Evolutionary conservation across 805 yeast species (phyloP).

Genomic region (Cyberlindnera nakhonratchasimensis): DNA sequence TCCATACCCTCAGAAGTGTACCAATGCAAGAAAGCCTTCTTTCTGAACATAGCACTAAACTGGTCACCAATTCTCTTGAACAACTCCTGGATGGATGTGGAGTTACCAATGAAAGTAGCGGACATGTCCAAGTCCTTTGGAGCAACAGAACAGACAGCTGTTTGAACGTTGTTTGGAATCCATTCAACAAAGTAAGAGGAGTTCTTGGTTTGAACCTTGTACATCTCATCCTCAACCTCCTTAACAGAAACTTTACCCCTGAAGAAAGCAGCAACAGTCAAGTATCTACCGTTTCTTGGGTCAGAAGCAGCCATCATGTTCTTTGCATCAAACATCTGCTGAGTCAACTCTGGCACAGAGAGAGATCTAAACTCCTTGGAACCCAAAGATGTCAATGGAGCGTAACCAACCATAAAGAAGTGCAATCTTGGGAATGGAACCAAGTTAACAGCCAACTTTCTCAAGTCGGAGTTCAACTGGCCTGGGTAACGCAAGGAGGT

Average conservation of each 20-base stretch:
- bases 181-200: slow-evolving; percentile 97
- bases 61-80: slow-evolving; percentile 97
- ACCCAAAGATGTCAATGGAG: slow-evolving; percentile 88
- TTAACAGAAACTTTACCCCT: slow-evolving; percentile 98
- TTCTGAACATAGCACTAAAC: slow-evolving; percentile 96
- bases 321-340: slow-evolving; percentile 96
- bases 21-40: slow-evolving; percentile 99
- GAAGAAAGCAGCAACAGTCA: slow-evolving; percentile 96
- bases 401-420: slow-evolving; percentile 97
- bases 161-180: slow-evolving; percentile 99
- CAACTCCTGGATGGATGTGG: slow-evolving; percentile 97
- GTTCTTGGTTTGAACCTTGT: slow-evolving; percentile 89
- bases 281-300: slow-evolving; percentile 94
- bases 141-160: slow-evolving; percentile 96
- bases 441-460: slow-evolving; percentile 97
- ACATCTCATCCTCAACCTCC: slow-evolving; percentile 95
- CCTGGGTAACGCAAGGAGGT: slow-evolving; percentile 98
- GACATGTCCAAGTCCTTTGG: slow-evolving; percentile 90
- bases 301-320: slow-evolving; percentile 99
- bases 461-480: slow-evolving; percentile 92
- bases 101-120: slow-evolving; percentile 92
- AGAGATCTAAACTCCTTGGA: slow-evolving; percentile 95
- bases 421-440: slow-evolving; percentile 99
- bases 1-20: slow-evolving; percentile 99
- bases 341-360: slow-evolving; percentile 91